Evolutionary conservation across 768 basidiomycete species (phyloP).

Genomic region (Sarcodon aspratus): DNA sequence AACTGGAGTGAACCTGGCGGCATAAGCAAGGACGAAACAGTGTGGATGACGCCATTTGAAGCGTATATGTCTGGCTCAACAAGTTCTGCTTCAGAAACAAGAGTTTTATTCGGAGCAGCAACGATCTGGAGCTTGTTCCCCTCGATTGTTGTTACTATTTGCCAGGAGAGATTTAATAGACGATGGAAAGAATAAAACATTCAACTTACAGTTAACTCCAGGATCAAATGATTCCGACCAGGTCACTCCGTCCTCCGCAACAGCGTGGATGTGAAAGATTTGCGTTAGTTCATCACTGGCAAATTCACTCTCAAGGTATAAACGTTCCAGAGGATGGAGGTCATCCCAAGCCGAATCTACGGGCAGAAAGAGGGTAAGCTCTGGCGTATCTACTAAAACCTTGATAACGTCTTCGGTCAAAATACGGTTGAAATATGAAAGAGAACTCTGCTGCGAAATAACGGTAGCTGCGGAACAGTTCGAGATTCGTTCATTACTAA

Average conservation of each 20-base stretch:
- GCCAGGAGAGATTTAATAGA: background rate
- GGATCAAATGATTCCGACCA: slow-evolving; percentile 57
- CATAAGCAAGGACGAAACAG: slow-evolving; percentile 73
- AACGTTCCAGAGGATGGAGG: slow-evolving; percentile 64
- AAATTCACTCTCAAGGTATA: slow-evolving; percentile 85
- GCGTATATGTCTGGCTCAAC: slow-evolving; percentile 81
- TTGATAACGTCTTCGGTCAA: slow-evolving; percentile 46
- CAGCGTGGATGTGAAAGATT: slow-evolving; percentile 73
- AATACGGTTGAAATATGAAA: slow-evolving; percentile 69
- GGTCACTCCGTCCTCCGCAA: slow-evolving; percentile 42
- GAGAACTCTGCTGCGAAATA: slow-evolving; percentile 41
- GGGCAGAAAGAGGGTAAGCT: slow-evolving; percentile 85
- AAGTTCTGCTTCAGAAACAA: slow-evolving; percentile 46
- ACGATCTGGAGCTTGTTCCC: slow-evolving; percentile 55
- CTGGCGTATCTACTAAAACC: slow-evolving; percentile 53
- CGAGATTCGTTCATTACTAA: slow-evolving; percentile 1
- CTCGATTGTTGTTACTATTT: slow-evolving; percentile 56
- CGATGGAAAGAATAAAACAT: background rate
- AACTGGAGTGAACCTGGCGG: slow-evolving; percentile 65
- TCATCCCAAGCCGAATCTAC: slow-evolving; percentile 74
- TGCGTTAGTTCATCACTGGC: slow-evolving; percentile 69
- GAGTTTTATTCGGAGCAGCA: slow-evolving; percentile 40
- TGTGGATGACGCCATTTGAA: slow-evolving; percentile 90
- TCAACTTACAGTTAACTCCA: slow-evolving; percentile 39
- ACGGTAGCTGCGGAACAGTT: slow-evolving; percentile 36